Conservation (phyloP, 2,329 filamentous ascomycete genomes). For the Fusarium incarnatum region DNA sequence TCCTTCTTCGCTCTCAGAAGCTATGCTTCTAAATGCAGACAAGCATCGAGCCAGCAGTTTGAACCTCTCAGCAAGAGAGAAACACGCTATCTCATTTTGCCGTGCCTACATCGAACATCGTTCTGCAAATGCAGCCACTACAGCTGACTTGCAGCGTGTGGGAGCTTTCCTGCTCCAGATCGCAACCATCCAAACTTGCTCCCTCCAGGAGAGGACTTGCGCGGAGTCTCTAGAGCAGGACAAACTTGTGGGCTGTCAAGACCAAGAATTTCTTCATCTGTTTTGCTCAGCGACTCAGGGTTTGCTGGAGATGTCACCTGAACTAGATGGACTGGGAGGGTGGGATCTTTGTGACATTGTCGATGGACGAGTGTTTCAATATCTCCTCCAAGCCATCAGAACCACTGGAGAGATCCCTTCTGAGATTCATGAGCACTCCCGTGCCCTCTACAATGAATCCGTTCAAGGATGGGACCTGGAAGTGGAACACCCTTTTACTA, state of each 20-base stretch:
- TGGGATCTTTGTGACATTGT: constrained; percentile 3
- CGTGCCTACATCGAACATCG: constrained; percentile 15
- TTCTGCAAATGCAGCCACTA: background rate
- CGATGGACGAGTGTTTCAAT: constrained; percentile 41
- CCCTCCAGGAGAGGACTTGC: constrained; percentile 24
- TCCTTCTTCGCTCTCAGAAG: background rate
- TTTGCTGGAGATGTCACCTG: background rate
- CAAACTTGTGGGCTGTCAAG: background rate
- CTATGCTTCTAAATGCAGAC: background rate
- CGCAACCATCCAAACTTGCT: constrained; percentile 14
- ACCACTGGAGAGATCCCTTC: background rate
- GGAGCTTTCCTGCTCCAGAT: constrained; percentile 29
- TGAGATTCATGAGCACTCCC: constrained; percentile 7
- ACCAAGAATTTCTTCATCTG: constrained; percentile 24
- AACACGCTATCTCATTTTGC: constrained; percentile 22
- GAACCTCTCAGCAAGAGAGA: constrained; percentile 17
- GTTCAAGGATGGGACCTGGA: background rate
- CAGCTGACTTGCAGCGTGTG: constrained; percentile 10
- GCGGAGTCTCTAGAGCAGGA: background rate
- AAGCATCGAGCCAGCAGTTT: background rate
- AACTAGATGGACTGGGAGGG: background rate
- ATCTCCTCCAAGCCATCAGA: constrained; percentile 34
- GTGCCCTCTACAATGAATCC: constrained; percentile 2
- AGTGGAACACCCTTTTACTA: background rate
- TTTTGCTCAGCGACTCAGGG: constrained; percentile 1